Percentiles rank a stretch among this genome's conserved stretches.
Conservation (phyloP, 768 basidiomycete species). For the Boletus tomentosulus region DNA sequence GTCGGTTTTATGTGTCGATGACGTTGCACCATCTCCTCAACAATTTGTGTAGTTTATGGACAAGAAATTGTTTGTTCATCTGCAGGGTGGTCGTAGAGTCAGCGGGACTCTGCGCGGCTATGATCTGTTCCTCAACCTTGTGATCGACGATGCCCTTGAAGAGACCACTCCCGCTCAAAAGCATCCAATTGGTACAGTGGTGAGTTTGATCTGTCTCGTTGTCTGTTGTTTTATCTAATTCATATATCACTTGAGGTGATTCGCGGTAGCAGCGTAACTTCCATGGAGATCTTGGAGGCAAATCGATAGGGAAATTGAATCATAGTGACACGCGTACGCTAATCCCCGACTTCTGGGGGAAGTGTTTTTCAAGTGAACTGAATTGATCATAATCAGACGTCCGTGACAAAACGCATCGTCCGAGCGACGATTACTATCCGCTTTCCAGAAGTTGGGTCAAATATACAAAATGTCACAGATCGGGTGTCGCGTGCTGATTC, state of each 20-base stretch:
- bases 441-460: neutral
- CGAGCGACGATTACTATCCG: too few relatives aligned
- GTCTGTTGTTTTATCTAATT: slow-evolving; percentile 1
- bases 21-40: neutral
- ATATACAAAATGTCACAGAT: neutral
- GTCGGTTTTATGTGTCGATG: slow-evolving; percentile 37
- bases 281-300: slow-evolving; percentile 85
- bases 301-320: slow-evolving; percentile 32
- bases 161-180: slow-evolving; percentile 88
- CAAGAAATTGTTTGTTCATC: slow-evolving; percentile 90
- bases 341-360: neutral
- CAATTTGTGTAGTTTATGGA: slow-evolving; percentile 82
- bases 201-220: slow-evolving; percentile 39
- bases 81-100: slow-evolving; percentile 94
- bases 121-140: slow-evolving; percentile 97
- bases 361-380: neutral
- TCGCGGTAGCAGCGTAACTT: slow-evolving; percentile 93
- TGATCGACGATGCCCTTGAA: slow-evolving; percentile 93
- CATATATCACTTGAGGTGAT: slow-evolving; percentile 62
- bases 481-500: neutral
- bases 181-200: slow-evolving; percentile 87
- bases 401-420: neutral
- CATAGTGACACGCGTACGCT: neutral
- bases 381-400: neutral
- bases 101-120: slow-evolving; percentile 94